Base-by-base conservation (phyloP, 164 flowering plant genomes). In the Aristolochia fimbriata region DNA sequence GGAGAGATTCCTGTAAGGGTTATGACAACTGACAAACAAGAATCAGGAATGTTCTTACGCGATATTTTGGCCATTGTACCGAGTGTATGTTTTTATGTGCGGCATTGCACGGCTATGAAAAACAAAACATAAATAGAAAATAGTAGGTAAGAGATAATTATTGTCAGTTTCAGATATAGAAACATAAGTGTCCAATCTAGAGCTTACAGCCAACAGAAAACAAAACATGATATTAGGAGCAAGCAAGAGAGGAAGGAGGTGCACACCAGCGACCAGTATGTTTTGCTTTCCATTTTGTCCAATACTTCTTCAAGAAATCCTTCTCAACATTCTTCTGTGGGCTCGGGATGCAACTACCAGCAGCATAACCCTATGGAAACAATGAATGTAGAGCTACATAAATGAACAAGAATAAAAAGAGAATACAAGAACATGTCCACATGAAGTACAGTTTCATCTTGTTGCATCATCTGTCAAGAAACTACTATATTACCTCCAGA, bases 101-200 rank as follows among this genome's bases (percentile, higher is more conserved):
- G 99, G 97, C 99, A 94, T 94, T 68, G 99, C 97, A 61, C 81
- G 87, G 64, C 99, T 94, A 94, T 31, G 76, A 72, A 56, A 74
- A 20, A 41, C 41, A 30, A 15, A 55, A 31, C 15, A 55, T 8
- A 20, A 49, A 17, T 17, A 49, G 0, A 49, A 49, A 27, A 27
- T 27, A 27, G 5, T 27, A 27, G 5, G 30, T 27, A 27, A 27
- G 2, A 27, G 5, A 27, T 27, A 27, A 27, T 27, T 27, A 5
- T 27, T 27, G 52, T 37, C 10, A 37, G 43, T 37, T 37, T 10
- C 43, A 37, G 5, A 27, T 2, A 27, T 2, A 27, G 5, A 2
- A 27, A 27, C 2, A 27, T 27, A 37, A 37, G 43, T 3, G 43
- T 3, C 10, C 43, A 0, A 20, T 49, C 52, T 20, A 49, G 52